These are phyloP conservation scores for Cylindrodendrum hubeiense DNA, from an alignment of 2,329 filamentous ascomycete species.

Conservation along the genomic window DNA sequence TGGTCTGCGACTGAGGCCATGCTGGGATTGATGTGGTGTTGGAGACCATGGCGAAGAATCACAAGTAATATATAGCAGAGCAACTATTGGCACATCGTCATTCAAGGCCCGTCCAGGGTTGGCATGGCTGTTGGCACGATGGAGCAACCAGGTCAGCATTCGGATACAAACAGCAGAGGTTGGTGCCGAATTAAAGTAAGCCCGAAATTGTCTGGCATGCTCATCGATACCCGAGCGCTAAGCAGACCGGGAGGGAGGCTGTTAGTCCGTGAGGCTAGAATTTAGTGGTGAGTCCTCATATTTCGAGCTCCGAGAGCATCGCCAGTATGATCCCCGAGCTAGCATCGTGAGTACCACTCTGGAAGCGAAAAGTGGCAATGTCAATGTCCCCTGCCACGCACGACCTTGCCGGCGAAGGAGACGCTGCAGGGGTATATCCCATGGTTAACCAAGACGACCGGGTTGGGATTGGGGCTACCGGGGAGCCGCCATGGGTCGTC, in stretches of 20 bases:
- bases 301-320: conserved; percentile 13
- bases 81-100: conserved; percentile 29
- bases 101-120: conserved; percentile 17
- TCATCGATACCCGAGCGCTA: conserved; percentile 2
- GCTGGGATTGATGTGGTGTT: conserved; percentile 19
- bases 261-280: conserved; percentile 11
- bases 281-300: conserved; percentile 1
- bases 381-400: conserved; percentile 16
- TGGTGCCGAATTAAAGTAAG: conserved; percentile 10
- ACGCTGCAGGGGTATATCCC: conserved; percentile 15
- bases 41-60: conserved; percentile 7
- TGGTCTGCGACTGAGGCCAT: conserved; percentile 18
- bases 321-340: conserved; percentile 12
- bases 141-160: neutral
- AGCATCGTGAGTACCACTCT: neutral
- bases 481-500: conserved; percentile 7
- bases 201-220: conserved; percentile 26
- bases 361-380: neutral
- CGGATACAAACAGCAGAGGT: neutral
- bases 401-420: conserved; percentile 18
- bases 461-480: conserved; percentile 19
- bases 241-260: conserved; percentile 18
- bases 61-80: conserved; percentile 26
- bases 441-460: conserved; percentile 7
- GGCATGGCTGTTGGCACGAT: neutral